Conservation (phyloP, 306 rosid genomes). For the Prunus davidiana region DNA sequence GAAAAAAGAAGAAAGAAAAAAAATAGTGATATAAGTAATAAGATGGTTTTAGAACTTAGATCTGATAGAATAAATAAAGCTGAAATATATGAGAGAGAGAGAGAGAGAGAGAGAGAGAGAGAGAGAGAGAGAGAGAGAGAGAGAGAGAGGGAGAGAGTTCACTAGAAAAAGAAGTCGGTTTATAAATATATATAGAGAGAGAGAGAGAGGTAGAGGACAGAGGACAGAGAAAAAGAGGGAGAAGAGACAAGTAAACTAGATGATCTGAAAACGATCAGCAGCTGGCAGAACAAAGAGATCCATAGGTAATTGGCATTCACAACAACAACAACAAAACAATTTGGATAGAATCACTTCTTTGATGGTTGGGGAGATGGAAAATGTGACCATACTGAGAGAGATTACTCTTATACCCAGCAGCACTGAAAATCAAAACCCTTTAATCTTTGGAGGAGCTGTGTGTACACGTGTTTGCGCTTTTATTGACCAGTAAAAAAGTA, state of each 20-base stretch:
- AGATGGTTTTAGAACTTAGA: conserved; percentile 43
- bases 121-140: conserved; percentile 31
- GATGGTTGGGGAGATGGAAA: conserved; percentile 30
- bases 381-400: background rate
- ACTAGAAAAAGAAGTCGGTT: conserved; percentile 34
- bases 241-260: conserved; percentile 23
- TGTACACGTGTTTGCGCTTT: background rate
- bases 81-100: conserved; percentile 18
- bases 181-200: conserved; percentile 5
- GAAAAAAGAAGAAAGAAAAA: background rate
- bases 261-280: conserved; percentile 42
- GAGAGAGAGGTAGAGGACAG: background rate
- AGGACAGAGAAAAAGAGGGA: conserved; percentile 16
- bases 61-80: conserved; percentile 55
- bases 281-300: conserved; percentile 37
- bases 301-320: conserved; percentile 16
- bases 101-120: conserved; percentile 33
- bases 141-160: conserved; percentile 32
- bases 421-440: background rate
- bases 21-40: conserved; percentile 14
- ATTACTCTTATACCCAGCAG: too few relatives aligned
- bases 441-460: background rate
- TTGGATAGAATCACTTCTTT: conserved; percentile 21
- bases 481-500: background rate
- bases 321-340: conserved; percentile 5